Evolutionary conservation across 441 rosid genomes (phyloP).

Genomic region (Pelargonium citronellum): DNA sequence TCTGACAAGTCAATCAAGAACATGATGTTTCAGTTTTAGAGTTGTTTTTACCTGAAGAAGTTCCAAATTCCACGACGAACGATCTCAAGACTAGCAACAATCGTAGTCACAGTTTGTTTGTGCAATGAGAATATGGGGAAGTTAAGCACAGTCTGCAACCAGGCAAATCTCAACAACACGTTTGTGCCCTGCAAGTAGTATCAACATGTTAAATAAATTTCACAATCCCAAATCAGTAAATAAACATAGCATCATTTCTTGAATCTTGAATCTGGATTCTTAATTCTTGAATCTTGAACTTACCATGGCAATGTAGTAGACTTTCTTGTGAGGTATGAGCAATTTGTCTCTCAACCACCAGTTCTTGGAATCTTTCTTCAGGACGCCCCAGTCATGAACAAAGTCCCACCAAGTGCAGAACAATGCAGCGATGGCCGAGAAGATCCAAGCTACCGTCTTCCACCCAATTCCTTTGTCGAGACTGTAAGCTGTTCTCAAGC

Average conservation of each 20-base stretch:
- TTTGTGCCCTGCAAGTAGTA: constrained; percentile 40
- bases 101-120: constrained; percentile 30
- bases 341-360: not conserved
- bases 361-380: constrained; percentile 1
- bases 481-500: not conserved
- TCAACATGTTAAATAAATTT: no score
- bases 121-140: constrained; percentile 32
- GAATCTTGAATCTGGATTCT: not conserved
- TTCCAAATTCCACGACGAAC: constrained; percentile 77
- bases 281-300: not conserved
- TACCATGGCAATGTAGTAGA: constrained; percentile 1
- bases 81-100: constrained; percentile 60
- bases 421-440: not conserved
- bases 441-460: not conserved
- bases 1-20: not conserved
- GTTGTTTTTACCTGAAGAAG: constrained; percentile 59
- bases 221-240: not conserved
- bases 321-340: not conserved
- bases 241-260: not conserved
- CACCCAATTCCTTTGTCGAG: not conserved
- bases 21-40: no score
- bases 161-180: constrained; percentile 55
- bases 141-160: constrained; percentile 59
- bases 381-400: constrained; percentile 4
- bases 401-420: constrained; percentile 3